These are phyloP conservation scores for Austroboletus novae-zelandiae DNA, from an alignment of 1,284 basidiomycete genomes.

Conservation along the genomic window DNA sequence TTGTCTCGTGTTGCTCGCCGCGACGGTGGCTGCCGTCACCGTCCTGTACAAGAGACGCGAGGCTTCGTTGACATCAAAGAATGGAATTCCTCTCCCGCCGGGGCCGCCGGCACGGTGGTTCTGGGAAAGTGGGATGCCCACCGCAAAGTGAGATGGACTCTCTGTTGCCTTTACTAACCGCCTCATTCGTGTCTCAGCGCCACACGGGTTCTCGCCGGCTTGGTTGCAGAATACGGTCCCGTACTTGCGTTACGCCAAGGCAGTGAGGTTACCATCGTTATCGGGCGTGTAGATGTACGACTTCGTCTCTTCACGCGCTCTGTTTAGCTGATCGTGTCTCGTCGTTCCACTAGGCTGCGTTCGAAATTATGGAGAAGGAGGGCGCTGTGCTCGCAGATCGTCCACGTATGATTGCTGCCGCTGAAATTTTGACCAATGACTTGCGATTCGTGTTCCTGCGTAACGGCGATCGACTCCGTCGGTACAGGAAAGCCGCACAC, in stretches of 20 bases:
- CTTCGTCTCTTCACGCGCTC: neutral
- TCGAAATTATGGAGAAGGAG: slow-evolving; percentile 37
- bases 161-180: neutral
- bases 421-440: slow-evolving; percentile 24
- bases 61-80: neutral
- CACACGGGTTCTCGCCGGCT: slow-evolving; percentile 18
- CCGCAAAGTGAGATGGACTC: slow-evolving; percentile 16
- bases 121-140: slow-evolving; percentile 24
- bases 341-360: slow-evolving; percentile 15
- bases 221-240: slow-evolving; percentile 34
- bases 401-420: slow-evolving; percentile 30
- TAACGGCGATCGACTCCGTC: slow-evolving; percentile 29
- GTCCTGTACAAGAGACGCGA: slow-evolving; percentile 5
- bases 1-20: slow-evolving; percentile 2
- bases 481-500: slow-evolving; percentile 34
- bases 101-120: slow-evolving; percentile 27
- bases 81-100: slow-evolving; percentile 23
- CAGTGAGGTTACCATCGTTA: slow-evolving; percentile 24
- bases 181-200: slow-evolving; percentile 8
- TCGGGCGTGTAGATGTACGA: slow-evolving; percentile 34
- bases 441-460: slow-evolving; percentile 22
- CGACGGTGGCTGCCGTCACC: neutral
- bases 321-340: neutral
- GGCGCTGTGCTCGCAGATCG: slow-evolving; percentile 32
- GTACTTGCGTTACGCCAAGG: slow-evolving; percentile 31